Conservation (phyloP, 2,329 filamentous ascomycete genomes). For the Escovopsis weberi region DNA sequence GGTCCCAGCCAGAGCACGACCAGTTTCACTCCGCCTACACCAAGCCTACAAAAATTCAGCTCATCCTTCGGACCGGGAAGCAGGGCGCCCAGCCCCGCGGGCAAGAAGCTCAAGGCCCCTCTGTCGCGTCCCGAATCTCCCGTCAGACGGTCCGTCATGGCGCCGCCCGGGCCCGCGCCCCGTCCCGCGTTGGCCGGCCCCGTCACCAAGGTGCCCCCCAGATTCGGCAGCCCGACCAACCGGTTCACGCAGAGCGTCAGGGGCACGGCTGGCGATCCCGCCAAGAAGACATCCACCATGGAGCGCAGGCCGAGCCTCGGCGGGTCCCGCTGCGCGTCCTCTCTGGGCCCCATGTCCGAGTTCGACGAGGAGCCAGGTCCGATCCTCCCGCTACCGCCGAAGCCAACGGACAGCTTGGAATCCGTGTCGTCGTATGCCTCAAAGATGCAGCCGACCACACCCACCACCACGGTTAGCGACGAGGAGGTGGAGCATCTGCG, state of each 20-base stretch:
- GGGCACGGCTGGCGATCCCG: conserved; percentile 45
- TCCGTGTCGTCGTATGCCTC: conserved; percentile 40
- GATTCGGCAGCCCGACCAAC: conserved; percentile 31
- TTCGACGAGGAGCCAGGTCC: conserved; percentile 46
- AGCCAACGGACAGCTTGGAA: conserved; percentile 38
- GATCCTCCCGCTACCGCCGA: conserved; percentile 33
- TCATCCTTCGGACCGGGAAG: conserved; percentile 65
- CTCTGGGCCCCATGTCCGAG: conserved; percentile 35
- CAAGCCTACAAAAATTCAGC: conserved; percentile 64
- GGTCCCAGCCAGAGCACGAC: conserved; percentile 41
- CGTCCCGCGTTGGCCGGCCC: conserved; percentile 40
- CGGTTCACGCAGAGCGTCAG: conserved; percentile 51
- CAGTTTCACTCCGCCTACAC: conserved; percentile 49
- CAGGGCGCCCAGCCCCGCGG: conserved; percentile 54
- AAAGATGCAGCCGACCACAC: conserved; percentile 38
- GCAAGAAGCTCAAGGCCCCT: conserved; percentile 58
- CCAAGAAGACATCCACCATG: conserved; percentile 34
- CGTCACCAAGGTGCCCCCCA: conserved; percentile 24
- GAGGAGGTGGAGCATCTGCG: conserved; percentile 63
- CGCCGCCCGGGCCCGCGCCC: conserved; percentile 32
- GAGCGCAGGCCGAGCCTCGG: conserved; percentile 36
- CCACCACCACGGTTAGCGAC: conserved; percentile 41
- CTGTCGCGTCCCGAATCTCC: conserved; percentile 84
- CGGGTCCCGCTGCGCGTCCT: conserved; percentile 43
- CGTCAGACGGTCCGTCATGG: conserved; percentile 52